phyloP scores from a whole-genome alignment of 306 rosid species.

The Ammopiptanthus mongolicus region DNA sequence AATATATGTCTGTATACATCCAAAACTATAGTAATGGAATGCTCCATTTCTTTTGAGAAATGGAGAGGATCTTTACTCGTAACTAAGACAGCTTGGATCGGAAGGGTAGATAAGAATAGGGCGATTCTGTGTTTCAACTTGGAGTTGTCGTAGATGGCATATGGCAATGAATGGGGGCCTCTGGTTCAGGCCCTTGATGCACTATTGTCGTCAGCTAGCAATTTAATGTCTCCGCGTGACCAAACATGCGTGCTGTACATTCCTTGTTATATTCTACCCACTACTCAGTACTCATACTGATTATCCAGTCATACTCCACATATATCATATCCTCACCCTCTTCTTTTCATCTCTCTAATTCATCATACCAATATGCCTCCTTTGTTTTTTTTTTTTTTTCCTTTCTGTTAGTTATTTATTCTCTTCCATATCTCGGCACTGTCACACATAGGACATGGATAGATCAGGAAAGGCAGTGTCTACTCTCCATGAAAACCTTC shows the following conservation, averaged over 20 bases:
- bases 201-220: slow-evolving; percentile 21
- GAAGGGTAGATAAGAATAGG: not conserved
- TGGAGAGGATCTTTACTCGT: too few species aligned
- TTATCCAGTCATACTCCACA: slow-evolving; percentile 63
- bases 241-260: slow-evolving; percentile 43
- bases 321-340: slow-evolving; percentile 19
- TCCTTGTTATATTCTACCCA: slow-evolving; percentile 42
- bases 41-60: too few species aligned
- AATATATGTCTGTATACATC: too few species aligned
- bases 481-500: slow-evolving; percentile 12
- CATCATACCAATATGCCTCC: slow-evolving; percentile 10
- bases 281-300: slow-evolving; percentile 30
- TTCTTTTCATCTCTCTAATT: slow-evolving; percentile 3
- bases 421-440: not conserved
- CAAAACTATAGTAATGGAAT: too few species aligned
- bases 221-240: slow-evolving; percentile 35
- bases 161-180: slow-evolving; percentile 10
- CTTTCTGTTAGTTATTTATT: not conserved
- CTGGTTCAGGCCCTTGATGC: slow-evolving; percentile 27
- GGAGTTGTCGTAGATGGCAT: not conserved
- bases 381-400: slow-evolving; percentile 19
- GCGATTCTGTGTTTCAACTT: not conserved
- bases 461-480: not conserved
- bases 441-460: not conserved
- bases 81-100: not conserved